Evolutionary conservation across 768 basidiomycete genomes (phyloP), one percentile per base, ranked within the genome.

Genomic region (Omphalotus guepiniiformis): DNA sequence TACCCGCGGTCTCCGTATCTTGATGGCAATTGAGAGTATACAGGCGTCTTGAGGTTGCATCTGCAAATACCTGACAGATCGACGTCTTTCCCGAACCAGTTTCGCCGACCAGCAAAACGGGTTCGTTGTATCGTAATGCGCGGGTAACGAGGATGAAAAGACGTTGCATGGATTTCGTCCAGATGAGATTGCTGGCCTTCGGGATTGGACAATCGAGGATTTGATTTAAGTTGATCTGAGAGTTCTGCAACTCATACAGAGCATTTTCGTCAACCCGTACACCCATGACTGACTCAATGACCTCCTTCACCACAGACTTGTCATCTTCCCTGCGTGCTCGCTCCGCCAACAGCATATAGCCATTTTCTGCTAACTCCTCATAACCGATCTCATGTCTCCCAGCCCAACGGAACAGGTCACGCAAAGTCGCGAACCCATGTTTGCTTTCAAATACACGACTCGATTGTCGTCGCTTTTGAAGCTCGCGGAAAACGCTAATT

Each of bases 31-130:
- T 98, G 53, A 99, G 78, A 3, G 82, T 73, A 55, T 85, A 70
- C 22, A 99, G 71, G 28, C 63, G 68, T 57, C 80, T 81, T 21
- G 66, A 65, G 19, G 78, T 66, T 1, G 81, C 80, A 36, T 83
- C 76, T 0, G 96, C 88, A 54, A 87, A 86, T 4, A 93, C 69
- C 60, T 98, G 92, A 59, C 95, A 97, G 32, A 97, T 86, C 1
- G 95, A 96, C 0, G 96, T 99, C 68, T 99, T 99, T 13, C 96
- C 96, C 3, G 88, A 89, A 12, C 96, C 96, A 0, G 96, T 98
- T 65, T 98, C 95, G 0, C 96, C 96, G 9, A 99, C 95, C 23
- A 99, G 76, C 16, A 98, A 73, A 36, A 98, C 85, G 0, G 96
- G 96, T 60, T 99, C 96, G 57, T 96, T 88, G 67, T 86, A 90